Conservation (phyloP, 768 basidiomycete genomes). For the Lentinus brumalis region DNA sequence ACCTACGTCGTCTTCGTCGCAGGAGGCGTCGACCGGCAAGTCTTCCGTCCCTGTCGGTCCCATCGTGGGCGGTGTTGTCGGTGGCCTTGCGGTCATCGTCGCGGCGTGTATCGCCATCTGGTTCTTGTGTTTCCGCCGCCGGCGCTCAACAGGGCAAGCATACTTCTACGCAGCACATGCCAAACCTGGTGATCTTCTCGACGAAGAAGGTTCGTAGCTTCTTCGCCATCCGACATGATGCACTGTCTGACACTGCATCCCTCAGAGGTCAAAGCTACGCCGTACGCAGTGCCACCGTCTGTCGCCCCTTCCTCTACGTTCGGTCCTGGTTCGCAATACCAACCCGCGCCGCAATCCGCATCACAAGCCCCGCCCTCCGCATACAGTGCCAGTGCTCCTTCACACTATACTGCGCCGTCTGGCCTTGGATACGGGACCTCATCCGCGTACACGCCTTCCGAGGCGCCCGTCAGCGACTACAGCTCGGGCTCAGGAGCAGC, state of each 20-base stretch:
- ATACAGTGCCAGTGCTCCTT: conserved; percentile 5
- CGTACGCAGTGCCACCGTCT: neutral
- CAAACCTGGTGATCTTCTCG: conserved; percentile 8
- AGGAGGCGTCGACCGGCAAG: neutral
- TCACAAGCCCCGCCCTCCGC: neutral
- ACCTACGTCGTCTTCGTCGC: neutral
- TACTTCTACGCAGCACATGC: conserved; percentile 14
- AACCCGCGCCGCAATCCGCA: neutral
- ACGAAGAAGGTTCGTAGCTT: neutral
- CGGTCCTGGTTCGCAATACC: neutral
- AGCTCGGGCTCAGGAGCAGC: conserved; percentile 2
- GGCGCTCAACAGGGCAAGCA: conserved; percentile 5
- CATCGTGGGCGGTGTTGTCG: conserved; percentile 22
- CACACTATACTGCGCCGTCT: neutral
- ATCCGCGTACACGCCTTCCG: conserved; percentile 1
- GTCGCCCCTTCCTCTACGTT: neutral
- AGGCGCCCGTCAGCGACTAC: conserved; percentile 13
- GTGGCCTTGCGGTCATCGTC: conserved; percentile 15
- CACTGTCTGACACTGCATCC: neutral
- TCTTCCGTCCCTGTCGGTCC: conserved; percentile 14
- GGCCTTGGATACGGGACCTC: neutral
- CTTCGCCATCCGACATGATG: neutral
- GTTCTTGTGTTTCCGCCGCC: conserved; percentile 13
- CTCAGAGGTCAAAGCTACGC: conserved; percentile 13
- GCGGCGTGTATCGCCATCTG: conserved; percentile 6